Evolutionary conservation across 2,329 filamentous ascomycete species (phyloP), one percentile per base, ranked within the genome.

Genomic region (Verruconis gallopava): DNA sequence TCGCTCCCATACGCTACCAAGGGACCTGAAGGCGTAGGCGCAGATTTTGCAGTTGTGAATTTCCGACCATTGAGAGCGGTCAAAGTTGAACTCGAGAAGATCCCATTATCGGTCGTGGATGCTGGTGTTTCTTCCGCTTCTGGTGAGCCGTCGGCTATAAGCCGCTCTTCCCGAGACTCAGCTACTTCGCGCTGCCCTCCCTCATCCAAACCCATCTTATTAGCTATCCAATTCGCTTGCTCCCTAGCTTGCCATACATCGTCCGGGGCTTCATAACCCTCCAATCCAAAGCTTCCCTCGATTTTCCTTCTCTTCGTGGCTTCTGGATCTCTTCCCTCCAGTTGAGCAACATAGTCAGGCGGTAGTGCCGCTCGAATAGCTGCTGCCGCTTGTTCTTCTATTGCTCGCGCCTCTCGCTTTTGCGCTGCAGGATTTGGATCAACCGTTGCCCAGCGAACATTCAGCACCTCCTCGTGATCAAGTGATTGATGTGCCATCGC

Each of bases 351-450:
- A 49, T 91, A 96, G 20, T 86, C 85, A 0, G 81, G 85, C 0
- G 91, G 91, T 3, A 98, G 66, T 0, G 91, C 89, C 49, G 82
- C 72, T 14, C 91, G 71, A 44, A 98, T 85, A 1, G 91, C 93
- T 54, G 95, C 91, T 0, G 91, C 91, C 2, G 91, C 91, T 59
- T 98, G 91, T 56, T 98, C 91, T 57, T 98, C 91, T 46, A 98
- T 81, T 32, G 81, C 73, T 30, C 81, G 72, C 2, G 82, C 89
- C 62, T 98, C 91, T 46, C 93, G 74, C 49, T 93, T 93, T 59
- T 94, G 85, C 2, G 89, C 86, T 68, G 91, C 79, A 0, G 91
- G 91, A 51, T 98, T 98, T 1, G 91, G 91, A 56, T 98, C 91
- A 4, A 85, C 82, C 0, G 91, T 98, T 33, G 91, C 91, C 91